phyloP scores from a whole-genome alignment of 208 protist genomes.

The Crithidia brevicula region DNA sequence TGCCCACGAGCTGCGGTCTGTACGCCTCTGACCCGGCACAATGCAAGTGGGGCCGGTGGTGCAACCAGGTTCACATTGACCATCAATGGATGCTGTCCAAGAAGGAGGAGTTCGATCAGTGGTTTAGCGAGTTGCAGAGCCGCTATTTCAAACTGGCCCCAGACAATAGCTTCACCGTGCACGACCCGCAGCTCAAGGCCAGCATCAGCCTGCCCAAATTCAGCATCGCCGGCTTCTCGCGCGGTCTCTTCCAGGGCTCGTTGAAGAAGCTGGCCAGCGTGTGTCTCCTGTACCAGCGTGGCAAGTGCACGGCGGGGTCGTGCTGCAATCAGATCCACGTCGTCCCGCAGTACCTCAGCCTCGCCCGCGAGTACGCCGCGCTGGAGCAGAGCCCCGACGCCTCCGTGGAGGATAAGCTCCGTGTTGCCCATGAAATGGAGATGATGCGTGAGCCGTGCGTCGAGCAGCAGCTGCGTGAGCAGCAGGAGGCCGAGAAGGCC shows the following conservation, averaged over 20 bases:
- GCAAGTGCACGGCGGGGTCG: conserved; percentile 74
- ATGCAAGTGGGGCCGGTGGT: conserved; percentile 89
- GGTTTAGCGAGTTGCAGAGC: conserved; percentile 70
- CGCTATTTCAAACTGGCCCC: conserved; percentile 51
- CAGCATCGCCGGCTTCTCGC: conserved; percentile 71
- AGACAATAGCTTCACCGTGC: conserved; percentile 70
- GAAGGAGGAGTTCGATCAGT: conserved; percentile 72
- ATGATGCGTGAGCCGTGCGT: conserved; percentile 29
- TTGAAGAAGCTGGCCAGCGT: conserved; percentile 76
- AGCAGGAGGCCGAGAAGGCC: conserved; percentile 23
- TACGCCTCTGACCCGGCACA: conserved; percentile 70
- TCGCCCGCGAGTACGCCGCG: conserved; percentile 25
- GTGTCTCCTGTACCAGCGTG: conserved; percentile 85
- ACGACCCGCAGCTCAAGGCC: conserved; percentile 77
- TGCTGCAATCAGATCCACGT: conserved; percentile 93
- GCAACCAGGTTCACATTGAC: conserved; percentile 88
- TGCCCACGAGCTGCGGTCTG: conserved; percentile 81
- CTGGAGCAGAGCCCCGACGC: conserved; percentile 22
- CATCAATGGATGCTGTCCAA: conserved; percentile 72
- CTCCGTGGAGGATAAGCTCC: conserved; percentile 10
- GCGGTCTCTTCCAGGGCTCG: conserved; percentile 82
- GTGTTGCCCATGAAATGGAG: conserved; percentile 31
- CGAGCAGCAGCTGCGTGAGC: conserved; percentile 31
- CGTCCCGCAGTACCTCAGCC: conserved; percentile 51
- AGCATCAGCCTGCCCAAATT: conserved; percentile 71